Evolutionary conservation across 2,329 filamentous ascomycete species (phyloP).

Genomic region (Penicillium psychrosexuale): DNA sequence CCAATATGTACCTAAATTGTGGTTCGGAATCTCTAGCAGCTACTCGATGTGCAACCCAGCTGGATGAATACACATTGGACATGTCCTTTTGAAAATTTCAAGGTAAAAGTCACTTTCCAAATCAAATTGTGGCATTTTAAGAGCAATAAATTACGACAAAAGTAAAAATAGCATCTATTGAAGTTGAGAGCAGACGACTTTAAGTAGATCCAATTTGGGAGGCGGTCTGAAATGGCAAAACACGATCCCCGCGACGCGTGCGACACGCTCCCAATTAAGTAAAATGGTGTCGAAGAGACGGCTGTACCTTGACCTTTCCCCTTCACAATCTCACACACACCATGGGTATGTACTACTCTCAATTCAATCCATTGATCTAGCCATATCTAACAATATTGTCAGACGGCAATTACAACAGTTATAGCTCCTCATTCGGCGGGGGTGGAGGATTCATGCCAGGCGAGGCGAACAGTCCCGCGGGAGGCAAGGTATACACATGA

Average conservation of each 20-base stretch:
- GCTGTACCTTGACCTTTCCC: conserved; percentile 11
- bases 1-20: no score
- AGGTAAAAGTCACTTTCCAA: rapidly evolving
- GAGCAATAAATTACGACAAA: neutral
- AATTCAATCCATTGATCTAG: rapidly evolving
- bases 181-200: neutral
- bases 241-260: conserved; percentile 34
- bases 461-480: conserved; percentile 49
- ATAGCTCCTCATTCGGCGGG: conserved; percentile 54
- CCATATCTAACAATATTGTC: conserved; percentile 2
- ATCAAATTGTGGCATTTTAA: neutral
- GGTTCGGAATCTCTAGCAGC: neutral
- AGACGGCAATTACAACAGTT: conserved; percentile 46
- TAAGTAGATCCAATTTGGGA: neutral
- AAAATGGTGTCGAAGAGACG: conserved; percentile 30
- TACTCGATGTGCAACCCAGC: neutral
- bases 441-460: conserved; percentile 59
- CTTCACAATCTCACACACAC: conserved; percentile 14
- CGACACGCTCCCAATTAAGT: conserved; percentile 41
- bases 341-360: conserved; percentile 29
- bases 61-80: neutral
- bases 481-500: conserved; percentile 37
- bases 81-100: neutral
- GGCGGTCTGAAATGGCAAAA: neutral
- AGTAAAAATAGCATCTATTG: neutral